Percentiles rank a stretch among this genome's conserved stretches.
These are phyloP conservation scores for Blastocrithidia nonstop DNA, from an alignment of 208 protist genomes.

Conservation along the genomic window DNA sequence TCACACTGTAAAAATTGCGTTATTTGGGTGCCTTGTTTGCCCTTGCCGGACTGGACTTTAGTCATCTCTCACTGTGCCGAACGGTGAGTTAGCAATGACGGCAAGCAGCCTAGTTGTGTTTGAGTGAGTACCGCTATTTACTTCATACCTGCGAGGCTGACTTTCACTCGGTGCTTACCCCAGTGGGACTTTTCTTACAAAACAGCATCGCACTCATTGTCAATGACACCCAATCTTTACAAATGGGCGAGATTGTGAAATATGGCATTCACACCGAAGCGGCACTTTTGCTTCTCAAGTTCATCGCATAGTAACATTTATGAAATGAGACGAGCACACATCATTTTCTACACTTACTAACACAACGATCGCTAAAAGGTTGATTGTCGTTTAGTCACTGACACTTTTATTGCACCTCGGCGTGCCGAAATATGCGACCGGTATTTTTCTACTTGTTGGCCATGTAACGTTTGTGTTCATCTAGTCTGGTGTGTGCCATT, in stretches of 20 bases:
- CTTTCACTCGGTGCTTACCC: constrained; percentile 18
- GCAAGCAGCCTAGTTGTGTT: constrained; percentile 54
- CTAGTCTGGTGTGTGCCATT: constrained; percentile 7
- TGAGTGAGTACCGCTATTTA: constrained; percentile 49
- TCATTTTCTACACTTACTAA: constrained; percentile 15
- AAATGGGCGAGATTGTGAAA: neutral
- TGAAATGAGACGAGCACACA: constrained; percentile 9
- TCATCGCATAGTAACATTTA: constrained; percentile 13
- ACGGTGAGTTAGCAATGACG: constrained; percentile 46
- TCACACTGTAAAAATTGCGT: constrained; percentile 23
- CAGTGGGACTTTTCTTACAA: constrained; percentile 25
- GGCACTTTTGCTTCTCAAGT: constrained; percentile 21
- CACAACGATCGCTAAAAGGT: neutral
- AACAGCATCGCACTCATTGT: constrained; percentile 41
- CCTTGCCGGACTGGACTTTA: constrained; percentile 31
- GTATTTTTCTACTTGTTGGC: constrained; percentile 28
- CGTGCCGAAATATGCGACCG: constrained; percentile 15
- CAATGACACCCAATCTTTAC: neutral
- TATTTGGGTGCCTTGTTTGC: constrained; percentile 51
- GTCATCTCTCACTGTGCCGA: constrained; percentile 40
- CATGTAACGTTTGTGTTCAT: constrained; percentile 18
- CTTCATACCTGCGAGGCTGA: constrained; percentile 33
- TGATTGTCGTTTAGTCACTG: constrained; percentile 30
- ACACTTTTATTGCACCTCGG: constrained; percentile 34
- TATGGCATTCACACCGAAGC: constrained; percentile 22